These are phyloP conservation scores for Silybum marianum DNA, from an alignment of 129 eudicot genomes.

Conservation along the genomic window DNA sequence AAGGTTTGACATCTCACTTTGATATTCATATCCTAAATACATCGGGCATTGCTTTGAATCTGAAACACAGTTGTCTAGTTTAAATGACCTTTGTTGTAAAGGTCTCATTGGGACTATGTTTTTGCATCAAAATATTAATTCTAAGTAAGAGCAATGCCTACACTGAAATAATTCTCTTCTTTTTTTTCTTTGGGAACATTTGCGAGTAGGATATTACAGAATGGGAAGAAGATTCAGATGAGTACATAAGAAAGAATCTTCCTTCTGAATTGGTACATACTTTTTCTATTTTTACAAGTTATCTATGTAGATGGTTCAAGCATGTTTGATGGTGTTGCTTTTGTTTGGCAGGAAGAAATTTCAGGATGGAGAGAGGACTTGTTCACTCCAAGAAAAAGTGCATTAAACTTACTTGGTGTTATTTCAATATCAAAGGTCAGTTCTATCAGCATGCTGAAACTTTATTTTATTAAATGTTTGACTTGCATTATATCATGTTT, in stretches of 20 bases:
- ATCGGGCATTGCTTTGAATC: conserved; percentile 9
- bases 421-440: conserved; percentile 71
- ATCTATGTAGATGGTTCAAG: conserved; percentile 1
- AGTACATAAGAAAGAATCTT: conserved; percentile 69
- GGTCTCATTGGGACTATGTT: neutral
- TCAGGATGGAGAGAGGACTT: conserved; percentile 83
- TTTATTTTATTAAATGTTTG: conserved; percentile 11
- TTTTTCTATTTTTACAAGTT: neutral
- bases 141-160: conserved; percentile 12
- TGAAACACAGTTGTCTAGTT: neutral
- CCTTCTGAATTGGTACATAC: conserved; percentile 66
- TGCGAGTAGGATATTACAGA: conserved; percentile 58
- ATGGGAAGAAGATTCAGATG: conserved; percentile 91
- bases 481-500: conserved; percentile 22
- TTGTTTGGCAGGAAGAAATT: conserved; percentile 65
- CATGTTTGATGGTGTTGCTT: conserved; percentile 1
- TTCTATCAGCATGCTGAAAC: conserved; percentile 3
- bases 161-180: conserved; percentile 5
- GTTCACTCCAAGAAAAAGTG: conserved; percentile 79
- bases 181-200: conserved; percentile 15
- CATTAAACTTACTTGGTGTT: conserved; percentile 78
- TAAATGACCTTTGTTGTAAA: neutral
- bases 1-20: conserved; percentile 44
- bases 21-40: conserved; percentile 15
- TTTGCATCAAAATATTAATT: conserved; percentile 5